phyloP scores from a whole-genome alignment of 2,329 filamentous ascomycete species.

The Thelonectria blattea region DNA sequence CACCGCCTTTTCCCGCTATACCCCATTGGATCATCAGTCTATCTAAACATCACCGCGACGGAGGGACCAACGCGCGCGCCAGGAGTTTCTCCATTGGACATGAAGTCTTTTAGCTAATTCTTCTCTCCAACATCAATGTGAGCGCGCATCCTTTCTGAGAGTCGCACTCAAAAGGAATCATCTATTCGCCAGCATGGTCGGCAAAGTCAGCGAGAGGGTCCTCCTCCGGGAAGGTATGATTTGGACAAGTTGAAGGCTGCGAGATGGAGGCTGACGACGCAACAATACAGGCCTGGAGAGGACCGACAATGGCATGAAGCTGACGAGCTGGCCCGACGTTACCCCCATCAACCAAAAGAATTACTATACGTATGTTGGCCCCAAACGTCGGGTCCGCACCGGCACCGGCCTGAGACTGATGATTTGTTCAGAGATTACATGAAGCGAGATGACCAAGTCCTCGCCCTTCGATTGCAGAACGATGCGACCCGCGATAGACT shows the following conservation, averaged over 20 bases:
- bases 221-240: conserved; percentile 64
- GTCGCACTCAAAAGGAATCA: conserved; percentile 24
- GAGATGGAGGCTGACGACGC: conserved; percentile 34
- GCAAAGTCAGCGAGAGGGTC: conserved; percentile 69
- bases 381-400: neutral
- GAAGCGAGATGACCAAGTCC: conserved; percentile 95
- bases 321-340: conserved; percentile 91
- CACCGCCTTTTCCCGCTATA: conserved; percentile 24
- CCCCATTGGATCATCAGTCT: conserved; percentile 23
- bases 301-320: conserved; percentile 98
- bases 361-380: conserved; percentile 82
- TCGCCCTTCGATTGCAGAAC: conserved; percentile 85
- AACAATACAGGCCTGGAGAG: conserved; percentile 77
- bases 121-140: conserved; percentile 31
- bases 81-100: conserved; percentile 38
- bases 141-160: conserved; percentile 24
- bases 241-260: conserved; percentile 21
- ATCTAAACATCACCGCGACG: conserved; percentile 25
- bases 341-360: conserved; percentile 99
- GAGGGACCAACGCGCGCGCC: conserved; percentile 33
- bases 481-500: conserved; percentile 86
- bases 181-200: conserved; percentile 56
- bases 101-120: conserved; percentile 27
- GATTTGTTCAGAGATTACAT: conserved; percentile 79
- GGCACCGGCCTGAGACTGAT: conserved; percentile 32